Evolutionary conservation across 1,139 yeast species (phyloP), one percentile per base, ranked within the genome.

Genomic region (Kodamaea arcana): DNA sequence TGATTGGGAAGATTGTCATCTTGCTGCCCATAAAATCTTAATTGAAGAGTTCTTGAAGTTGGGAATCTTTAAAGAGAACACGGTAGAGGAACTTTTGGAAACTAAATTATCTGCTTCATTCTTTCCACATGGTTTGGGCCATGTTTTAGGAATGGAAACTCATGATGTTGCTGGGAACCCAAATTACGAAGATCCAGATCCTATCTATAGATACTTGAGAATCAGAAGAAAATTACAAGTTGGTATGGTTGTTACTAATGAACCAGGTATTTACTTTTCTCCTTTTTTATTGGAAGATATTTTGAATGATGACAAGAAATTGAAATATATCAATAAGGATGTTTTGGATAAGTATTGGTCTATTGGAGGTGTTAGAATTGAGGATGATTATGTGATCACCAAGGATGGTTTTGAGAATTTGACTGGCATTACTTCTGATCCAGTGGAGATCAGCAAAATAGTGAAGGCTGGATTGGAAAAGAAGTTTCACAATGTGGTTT

Each of bases 51-150:
- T 92, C 51, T 58, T 83, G 39, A 62, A 75, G 44, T 65, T 90
- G 32, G 97, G 97, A 1, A 77, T 92, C 34, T 87, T 92, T 65
- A 53, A 61, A 11, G 81, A 80, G 37, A 77, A 67, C 39, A 57
- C 80, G 3, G 75, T 60, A 12, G 77, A 83, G 12, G 92, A 87
- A 45, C 77, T 90, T 33, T 78, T 76, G 40, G 71, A 75, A 3
- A 74, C 94, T 30, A 74, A 80, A 41, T 78, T 82, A 7, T 78
- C 94, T 4, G 83, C 80, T 11, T 75, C 83, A 17, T 92, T 92
- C 61, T 86, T 81, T 60, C 97, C 97, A 2, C 98, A 92, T 53
- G 98, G 98, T 0, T 65, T 92, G 43, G 98, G 98, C 10, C 98
- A 92, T 54, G 67, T 87, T 52, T 63, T 92, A 34, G 98, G 98